Base-by-base conservation (phyloP, 2,329 filamentous ascomycete species). In the Lasiodiplodia sp. region DNA sequence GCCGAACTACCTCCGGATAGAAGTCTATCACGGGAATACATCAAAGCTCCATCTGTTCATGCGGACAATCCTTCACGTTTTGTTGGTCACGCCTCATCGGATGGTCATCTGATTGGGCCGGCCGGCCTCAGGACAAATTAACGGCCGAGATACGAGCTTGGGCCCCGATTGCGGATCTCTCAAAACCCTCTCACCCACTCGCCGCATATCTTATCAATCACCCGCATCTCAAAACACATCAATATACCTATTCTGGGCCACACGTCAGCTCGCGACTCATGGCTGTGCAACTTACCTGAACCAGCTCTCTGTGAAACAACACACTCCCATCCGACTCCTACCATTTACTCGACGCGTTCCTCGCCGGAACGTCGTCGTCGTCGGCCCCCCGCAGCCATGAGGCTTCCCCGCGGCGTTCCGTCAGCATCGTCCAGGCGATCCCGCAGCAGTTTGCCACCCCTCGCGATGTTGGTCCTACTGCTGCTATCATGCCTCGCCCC, bases 181-280 rank as follows among this genome's bases (percentile, higher is more conserved):
- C 21, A 40, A 60, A 64, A 64, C 44, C 44, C 44, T 37, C 28
- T 4, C 52, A 31, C 16, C 40, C 40, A 44, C 40, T 25, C 11
- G 11, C n/a, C 25, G 18, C 21, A 23, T 64, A 64, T 64, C 60
- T 64, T 64, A 64, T 64, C 60, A 64, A 64, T 64, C 60, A 37
- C 34, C 55, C n/a, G 55, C 55, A 37, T 38, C 28, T 18, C 16
- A 28, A 31, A 51, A 21, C 44, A 34, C 60, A 64, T 64, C 44
- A 14, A 23, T 14, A 37, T 16, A 52, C 23, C 25, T 34, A 63
- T 51, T 49, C 44, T 7, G 44, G 25, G 28, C 57, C 28, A 5
- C 25, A 28, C 28, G 6, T 25, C 18, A 10, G 23, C 38, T 21
- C 18, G 5, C 58, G 23, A 62, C 47, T 64, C 44, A 64, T 64